Evolutionary conservation across 73 alveolate species (phyloP), one percentile per base, ranked within the genome.

Genomic region (Blepharisma japonicum): DNA sequence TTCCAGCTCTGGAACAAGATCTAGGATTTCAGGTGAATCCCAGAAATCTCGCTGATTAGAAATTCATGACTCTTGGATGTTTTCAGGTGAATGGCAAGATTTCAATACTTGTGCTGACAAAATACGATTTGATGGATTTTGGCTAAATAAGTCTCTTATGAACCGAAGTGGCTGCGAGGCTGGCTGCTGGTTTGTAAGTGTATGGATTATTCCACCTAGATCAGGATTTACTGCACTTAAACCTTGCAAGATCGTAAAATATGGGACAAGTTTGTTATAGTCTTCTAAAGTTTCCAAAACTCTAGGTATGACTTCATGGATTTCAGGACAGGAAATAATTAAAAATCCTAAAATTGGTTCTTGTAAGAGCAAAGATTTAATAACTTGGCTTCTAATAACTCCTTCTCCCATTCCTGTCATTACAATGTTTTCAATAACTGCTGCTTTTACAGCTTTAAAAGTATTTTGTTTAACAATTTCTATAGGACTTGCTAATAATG

Each of bases 231-330:
- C 4, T 8, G 11, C 14, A 25, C 74, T 61, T 32, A 32, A 32
- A 3, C 42, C 42, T 25, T 61, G 74, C 18, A 61, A 25, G 39
- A 61, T 39, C 2, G 74, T 61, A 5, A 61, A 61, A 25, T 14
- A 61, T 14, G 74, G 74, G 14, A 61, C 39, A 20, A 61, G 39
- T 61, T 61, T 61, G n/a, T 61, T 39, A 25, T 61, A 61, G 47
- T 61, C 74, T 25, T 61, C 74, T 14, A 39, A 39, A 25, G 38
- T 25, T 25, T 61, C 18, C 39, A 61, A 9, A 11, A 61, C n/a
- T 25, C 23, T 61, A 61, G 14, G 11, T 61, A 61, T 14, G 11
- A 61, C 47, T 1, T 61, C 47, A 9, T 11, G 11, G 49, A 14
- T 25, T 61, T 61, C 18, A 61, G 14, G 2, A 8, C 42, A 32